Percentiles rank a stretch among this genome's conserved stretches.
These are phyloP conservation scores for Phytomonas francai DNA, from an alignment of 208 protist genomes.

Conservation along the genomic window DNA sequence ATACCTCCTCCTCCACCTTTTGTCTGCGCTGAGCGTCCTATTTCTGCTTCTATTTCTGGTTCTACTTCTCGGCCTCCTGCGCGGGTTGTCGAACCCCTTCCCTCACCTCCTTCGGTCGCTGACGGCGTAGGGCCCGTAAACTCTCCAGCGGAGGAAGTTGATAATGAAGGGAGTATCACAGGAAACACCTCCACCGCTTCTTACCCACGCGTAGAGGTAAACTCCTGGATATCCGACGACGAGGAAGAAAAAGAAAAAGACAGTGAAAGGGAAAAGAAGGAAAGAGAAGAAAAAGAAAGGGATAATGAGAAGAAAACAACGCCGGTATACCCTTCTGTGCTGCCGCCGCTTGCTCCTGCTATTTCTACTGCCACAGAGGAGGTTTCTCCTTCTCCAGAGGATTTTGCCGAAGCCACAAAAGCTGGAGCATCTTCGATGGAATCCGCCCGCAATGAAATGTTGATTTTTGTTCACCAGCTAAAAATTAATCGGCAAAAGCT, in stretches of 20 bases:
- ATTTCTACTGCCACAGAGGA: neutral
- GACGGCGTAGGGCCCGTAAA: too few species aligned
- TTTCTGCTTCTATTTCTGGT: neutral
- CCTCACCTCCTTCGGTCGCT: neutral
- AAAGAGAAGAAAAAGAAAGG: neutral
- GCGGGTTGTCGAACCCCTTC: neutral
- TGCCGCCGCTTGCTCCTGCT: conserved; percentile 7
- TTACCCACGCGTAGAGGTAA: conserved; percentile 31
- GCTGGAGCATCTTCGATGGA: conserved; percentile 12
- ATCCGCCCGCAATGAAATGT: conserved; percentile 59
- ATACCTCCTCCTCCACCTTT: neutral
- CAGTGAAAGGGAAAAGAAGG: neutral
- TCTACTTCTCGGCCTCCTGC: neutral
- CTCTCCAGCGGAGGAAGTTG: neutral
- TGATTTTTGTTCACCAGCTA: conserved; percentile 69
- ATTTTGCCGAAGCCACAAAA: conserved; percentile 35
- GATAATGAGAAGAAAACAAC: neutral
- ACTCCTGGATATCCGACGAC: conserved; percentile 16
- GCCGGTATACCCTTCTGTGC: neutral
- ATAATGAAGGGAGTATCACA: too few species aligned
- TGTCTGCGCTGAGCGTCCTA: neutral
- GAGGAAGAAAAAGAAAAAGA: neutral
- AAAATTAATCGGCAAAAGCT: conserved; percentile 69
- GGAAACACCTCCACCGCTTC: conserved; percentile 9
- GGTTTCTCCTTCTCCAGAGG: conserved; percentile 31